These are phyloP conservation scores for Haematococcus sp. DNA, from an alignment of 139 green algal genomes.

Conservation along the genomic window DNA sequence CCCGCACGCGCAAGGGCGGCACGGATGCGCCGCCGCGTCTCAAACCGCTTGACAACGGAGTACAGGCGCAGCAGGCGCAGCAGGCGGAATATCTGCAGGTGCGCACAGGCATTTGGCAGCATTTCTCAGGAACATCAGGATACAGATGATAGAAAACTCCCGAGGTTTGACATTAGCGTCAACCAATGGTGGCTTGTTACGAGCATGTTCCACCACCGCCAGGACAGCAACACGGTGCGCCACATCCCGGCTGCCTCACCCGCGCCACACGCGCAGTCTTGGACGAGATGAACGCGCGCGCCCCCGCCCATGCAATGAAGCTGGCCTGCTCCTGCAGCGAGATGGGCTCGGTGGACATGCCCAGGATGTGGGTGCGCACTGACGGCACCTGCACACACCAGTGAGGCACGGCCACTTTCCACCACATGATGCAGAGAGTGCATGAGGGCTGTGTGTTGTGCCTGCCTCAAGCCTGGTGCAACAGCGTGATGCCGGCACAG, in stretches of 20 bases:
- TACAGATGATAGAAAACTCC: no score
- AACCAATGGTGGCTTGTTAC: no score
- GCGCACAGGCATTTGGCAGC: no score
- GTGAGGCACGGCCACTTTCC: not conserved
- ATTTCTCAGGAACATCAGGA: no score
- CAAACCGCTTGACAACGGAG: constrained; percentile 64
- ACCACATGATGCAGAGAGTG: no score
- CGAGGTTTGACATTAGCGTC: no score
- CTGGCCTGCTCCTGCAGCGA: constrained; percentile 7
- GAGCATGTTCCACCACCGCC: no score
- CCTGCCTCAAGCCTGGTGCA: no score
- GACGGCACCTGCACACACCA: constrained; percentile 6
- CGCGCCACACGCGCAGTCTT: constrained; percentile 47
- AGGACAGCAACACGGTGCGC: no score
- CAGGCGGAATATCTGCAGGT: constrained; percentile 68
- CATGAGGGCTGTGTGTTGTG: no score
- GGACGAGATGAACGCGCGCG: constrained; percentile 35
- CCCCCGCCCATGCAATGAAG: constrained; percentile 34
- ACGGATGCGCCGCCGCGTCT: constrained; percentile 27
- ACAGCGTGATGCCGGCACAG: no score
- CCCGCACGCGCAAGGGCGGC: constrained; percentile 12
- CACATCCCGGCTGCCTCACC: constrained; percentile 20
- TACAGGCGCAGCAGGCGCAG: constrained; percentile 77
- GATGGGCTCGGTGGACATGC: constrained; percentile 9
- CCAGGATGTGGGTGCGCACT: constrained; percentile 10